Evolutionary conservation across 2,329 filamentous ascomycete species (phyloP).

Genomic region (Fulvia fulva): DNA sequence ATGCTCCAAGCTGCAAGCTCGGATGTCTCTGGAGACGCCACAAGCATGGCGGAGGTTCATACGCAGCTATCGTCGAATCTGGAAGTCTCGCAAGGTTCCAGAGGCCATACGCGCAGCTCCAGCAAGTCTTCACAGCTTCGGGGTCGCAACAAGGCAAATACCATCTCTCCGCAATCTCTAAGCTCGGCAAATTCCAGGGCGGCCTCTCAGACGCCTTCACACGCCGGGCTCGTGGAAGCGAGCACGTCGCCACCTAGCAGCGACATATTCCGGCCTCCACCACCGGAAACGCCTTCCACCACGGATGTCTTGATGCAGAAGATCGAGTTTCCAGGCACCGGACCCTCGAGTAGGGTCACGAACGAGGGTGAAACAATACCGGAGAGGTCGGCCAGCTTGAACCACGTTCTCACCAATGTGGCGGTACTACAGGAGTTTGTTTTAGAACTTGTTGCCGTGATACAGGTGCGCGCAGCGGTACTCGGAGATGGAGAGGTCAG

Average conservation of each 20-base stretch:
- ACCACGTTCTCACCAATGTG: slow-evolving; percentile 50
- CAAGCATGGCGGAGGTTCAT: slow-evolving; percentile 22
- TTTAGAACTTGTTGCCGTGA: slow-evolving; percentile 45
- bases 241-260: slow-evolving; percentile 14
- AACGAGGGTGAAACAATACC: slow-evolving; percentile 19
- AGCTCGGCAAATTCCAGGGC: slow-evolving; percentile 9
- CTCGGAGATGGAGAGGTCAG: slow-evolving; percentile 41
- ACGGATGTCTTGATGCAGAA: slow-evolving; percentile 34
- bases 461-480: slow-evolving; percentile 47
- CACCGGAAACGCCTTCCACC: slow-evolving; percentile 33
- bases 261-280: slow-evolving; percentile 32
- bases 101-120: slow-evolving; percentile 19
- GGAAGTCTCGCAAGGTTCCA: slow-evolving; percentile 10
- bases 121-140: slow-evolving; percentile 21
- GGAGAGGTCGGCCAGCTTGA: slow-evolving; percentile 39
- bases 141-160: slow-evolving; percentile 18
- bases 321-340: slow-evolving; percentile 21
- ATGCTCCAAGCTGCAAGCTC: slow-evolving; percentile 47
- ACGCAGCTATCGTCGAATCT: slow-evolving; percentile 8
- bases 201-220: slow-evolving; percentile 10
- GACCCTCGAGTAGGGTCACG: not conserved
- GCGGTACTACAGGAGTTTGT: slow-evolving; percentile 50
- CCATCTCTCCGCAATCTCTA: slow-evolving; percentile 7
- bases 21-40: slow-evolving; percentile 27
- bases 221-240: slow-evolving; percentile 7